These are phyloP conservation scores for Tetratostichococcus sp. DNA, from an alignment of 139 green algal species.

Conservation along the genomic window DNA sequence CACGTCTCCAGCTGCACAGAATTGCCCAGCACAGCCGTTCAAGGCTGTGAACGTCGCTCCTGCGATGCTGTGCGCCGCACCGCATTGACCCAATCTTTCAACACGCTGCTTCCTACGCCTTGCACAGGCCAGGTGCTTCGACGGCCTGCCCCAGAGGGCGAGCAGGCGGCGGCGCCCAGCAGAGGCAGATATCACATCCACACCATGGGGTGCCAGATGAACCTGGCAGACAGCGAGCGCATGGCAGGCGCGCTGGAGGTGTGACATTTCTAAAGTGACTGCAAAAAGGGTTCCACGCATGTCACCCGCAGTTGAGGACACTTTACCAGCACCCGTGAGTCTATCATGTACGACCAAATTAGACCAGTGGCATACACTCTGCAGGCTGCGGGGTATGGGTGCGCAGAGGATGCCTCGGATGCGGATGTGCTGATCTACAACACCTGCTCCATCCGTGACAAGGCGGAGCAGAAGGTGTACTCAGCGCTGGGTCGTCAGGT, in stretches of 20 bases:
- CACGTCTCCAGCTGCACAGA: too few relatives aligned
- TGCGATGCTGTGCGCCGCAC: too few relatives aligned
- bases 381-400: constrained; percentile 68
- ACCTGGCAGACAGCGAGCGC: constrained; percentile 75
- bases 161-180: neutral
- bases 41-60: too few relatives aligned
- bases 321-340: too few relatives aligned
- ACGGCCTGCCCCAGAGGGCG: neutral
- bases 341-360: too few relatives aligned
- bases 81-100: too few relatives aligned
- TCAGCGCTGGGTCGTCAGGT: constrained; percentile 74
- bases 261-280: too few relatives aligned
- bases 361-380: neutral
- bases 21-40: too few relatives aligned
- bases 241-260: constrained; percentile 92
- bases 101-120: too few relatives aligned
- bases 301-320: too few relatives aligned
- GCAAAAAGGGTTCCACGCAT: too few relatives aligned
- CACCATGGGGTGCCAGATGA: constrained; percentile 91
- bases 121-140: constrained; percentile 23
- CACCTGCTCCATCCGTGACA: constrained; percentile 96
- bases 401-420: constrained; percentile 62
- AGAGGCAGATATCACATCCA: constrained; percentile 89
- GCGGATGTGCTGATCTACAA: constrained; percentile 97
- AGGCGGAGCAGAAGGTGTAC: constrained; percentile 95